These are phyloP conservation scores for Stemphylium lycopersici DNA, from an alignment of 2,329 filamentous ascomycete species.

Conservation along the genomic window DNA sequence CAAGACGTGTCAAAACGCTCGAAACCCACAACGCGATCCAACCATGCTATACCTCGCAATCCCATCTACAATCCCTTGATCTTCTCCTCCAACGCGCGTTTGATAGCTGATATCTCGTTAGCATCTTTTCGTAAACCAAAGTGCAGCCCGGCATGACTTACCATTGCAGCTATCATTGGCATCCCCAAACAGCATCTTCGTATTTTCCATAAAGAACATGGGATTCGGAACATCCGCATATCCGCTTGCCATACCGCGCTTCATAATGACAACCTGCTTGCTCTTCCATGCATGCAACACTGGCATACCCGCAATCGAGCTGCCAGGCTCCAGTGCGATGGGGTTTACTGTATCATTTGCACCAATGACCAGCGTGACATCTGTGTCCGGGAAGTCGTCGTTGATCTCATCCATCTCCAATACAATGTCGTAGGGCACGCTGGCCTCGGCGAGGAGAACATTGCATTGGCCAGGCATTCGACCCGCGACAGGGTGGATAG, in stretches of 20 bases:
- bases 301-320: constrained; percentile 89
- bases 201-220: constrained; percentile 90
- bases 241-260: constrained; percentile 84
- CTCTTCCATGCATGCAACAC: constrained; percentile 93
- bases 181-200: constrained; percentile 91
- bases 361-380: constrained; percentile 86
- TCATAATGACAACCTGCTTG: constrained; percentile 93
- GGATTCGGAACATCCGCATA: constrained; percentile 92
- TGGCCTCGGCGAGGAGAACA: constrained; percentile 84
- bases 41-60: neutral
- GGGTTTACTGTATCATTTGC: constrained; percentile 94
- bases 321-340: constrained; percentile 82
- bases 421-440: constrained; percentile 89
- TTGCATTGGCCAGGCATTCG: constrained; percentile 95
- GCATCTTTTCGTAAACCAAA: neutral
- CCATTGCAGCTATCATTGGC: constrained; percentile 82
- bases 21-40: neutral
- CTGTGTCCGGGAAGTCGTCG: constrained; percentile 85
- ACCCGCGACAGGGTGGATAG: constrained; percentile 87
- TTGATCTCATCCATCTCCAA: constrained; percentile 97
- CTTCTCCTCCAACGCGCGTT: constrained; percentile 46
- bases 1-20: neutral
- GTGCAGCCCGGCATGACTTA: constrained; percentile 22
- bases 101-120: constrained; percentile 41
- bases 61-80: constrained; percentile 32